phyloP scores from a whole-genome alignment of 345 rosid species.

The Melaleuca alternifolia region DNA sequence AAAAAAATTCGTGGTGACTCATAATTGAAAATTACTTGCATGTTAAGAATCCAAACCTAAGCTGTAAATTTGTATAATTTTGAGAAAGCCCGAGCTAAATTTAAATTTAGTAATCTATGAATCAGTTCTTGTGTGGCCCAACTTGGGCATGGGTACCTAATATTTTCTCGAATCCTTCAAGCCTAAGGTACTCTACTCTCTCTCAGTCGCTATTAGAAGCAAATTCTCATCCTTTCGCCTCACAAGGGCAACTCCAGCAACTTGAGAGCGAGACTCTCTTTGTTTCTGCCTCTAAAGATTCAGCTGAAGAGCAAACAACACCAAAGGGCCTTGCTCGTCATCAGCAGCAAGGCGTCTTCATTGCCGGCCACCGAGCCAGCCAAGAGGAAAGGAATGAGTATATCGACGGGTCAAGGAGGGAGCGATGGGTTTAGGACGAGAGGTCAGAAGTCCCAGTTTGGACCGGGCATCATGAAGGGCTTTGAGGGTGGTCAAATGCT shows the following conservation, averaged over 20 bases:
- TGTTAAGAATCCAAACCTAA: too few species aligned
- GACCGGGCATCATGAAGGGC: constrained; percentile 79
- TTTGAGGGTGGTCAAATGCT: constrained; percentile 98
- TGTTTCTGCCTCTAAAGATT: not conserved
- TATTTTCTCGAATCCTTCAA: too few species aligned
- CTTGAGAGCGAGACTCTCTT: not conserved
- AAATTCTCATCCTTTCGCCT: not conserved
- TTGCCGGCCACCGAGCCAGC: constrained; percentile 28
- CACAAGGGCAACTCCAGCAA: not conserved
- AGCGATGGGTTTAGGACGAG: constrained; percentile 88
- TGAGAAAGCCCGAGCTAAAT: too few species aligned
- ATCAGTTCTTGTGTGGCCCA: too few species aligned
- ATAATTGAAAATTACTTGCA: too few species aligned
- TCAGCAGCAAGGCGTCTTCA: constrained; percentile 12
- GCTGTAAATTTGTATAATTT: too few species aligned
- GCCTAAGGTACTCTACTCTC: not conserved
- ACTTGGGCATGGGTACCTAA: too few species aligned
- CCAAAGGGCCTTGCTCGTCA: constrained; percentile 7
- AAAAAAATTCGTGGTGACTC: too few species aligned
- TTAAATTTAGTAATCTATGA: too few species aligned
- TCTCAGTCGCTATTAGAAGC: not conserved
- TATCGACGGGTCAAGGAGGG: constrained; percentile 82
- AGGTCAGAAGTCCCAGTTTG: constrained; percentile 95
- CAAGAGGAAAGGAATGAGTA: constrained; percentile 95
- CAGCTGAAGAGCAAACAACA: constrained; percentile 1